Conservation (phyloP, 352 stramenopile genomes). For the Globisporangium mamillatum region DNA sequence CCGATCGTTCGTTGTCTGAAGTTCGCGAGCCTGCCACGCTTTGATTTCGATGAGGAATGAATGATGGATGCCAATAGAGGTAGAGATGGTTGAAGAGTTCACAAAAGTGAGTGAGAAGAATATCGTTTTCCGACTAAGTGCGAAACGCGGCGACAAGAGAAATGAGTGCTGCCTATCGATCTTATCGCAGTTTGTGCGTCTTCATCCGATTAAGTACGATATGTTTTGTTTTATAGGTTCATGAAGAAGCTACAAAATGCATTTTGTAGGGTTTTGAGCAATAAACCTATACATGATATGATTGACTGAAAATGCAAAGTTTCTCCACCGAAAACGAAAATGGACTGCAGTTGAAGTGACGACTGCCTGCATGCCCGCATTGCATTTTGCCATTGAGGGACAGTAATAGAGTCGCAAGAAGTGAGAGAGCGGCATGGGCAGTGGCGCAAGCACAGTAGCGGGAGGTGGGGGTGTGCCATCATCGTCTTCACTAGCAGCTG, state of each 20-base stretch:
- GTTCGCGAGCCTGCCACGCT: not conserved
- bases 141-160: not conserved
- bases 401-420: not conserved
- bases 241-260: too few species aligned
- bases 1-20: not conserved
- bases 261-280: too few species aligned
- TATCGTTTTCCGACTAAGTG: not conserved
- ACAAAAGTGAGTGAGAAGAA: not conserved
- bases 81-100: not conserved
- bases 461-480: not conserved
- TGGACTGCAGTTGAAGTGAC: not conserved
- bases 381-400: not conserved
- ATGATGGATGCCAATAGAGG: not conserved
- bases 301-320: not conserved
- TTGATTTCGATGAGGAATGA: not conserved
- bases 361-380: not conserved
- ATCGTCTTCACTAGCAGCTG: slow-evolving; percentile 2
- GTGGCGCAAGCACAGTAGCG: slow-evolving; percentile 20
- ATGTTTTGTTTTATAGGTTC: not conserved
- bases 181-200: not conserved
- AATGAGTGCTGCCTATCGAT: not conserved
- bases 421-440: slow-evolving; percentile 20
- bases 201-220: not conserved
- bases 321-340: not conserved
- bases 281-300: not conserved